Conservation (phyloP, 805 yeast species). For the Candida qinlingensis region DNA sequence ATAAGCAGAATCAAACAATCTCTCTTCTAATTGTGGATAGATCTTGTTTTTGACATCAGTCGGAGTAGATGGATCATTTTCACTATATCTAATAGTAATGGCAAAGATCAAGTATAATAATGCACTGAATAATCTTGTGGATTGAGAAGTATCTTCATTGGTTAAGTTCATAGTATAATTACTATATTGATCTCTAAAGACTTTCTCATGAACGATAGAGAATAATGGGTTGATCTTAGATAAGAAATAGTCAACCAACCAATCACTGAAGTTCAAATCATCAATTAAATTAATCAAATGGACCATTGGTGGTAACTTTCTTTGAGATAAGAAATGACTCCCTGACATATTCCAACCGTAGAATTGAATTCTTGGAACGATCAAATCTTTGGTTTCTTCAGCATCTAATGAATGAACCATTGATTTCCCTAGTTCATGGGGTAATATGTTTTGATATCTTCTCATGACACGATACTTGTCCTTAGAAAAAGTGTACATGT, state of each 20-base stretch:
- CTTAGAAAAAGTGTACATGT: constrained; percentile 27
- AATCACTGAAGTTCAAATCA: constrained; percentile 27
- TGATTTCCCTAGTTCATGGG: constrained; percentile 33
- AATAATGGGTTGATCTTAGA: constrained; percentile 46
- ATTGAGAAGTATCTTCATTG: constrained; percentile 20
- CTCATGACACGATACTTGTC: constrained; percentile 44
- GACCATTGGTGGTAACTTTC: constrained; percentile 25
- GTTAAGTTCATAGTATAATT: constrained; percentile 28
- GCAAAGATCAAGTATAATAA: constrained; percentile 45
- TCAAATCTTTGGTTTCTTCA: constrained; percentile 28
- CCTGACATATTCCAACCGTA: constrained; percentile 70
- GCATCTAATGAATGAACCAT: constrained; percentile 30
- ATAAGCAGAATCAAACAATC: constrained; percentile 36
- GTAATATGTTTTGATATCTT: constrained; percentile 39
- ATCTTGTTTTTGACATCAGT: constrained; percentile 13
- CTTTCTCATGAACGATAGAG: constrained; percentile 47
- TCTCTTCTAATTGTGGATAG: constrained; percentile 33
- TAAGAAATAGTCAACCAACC: constrained; percentile 37
- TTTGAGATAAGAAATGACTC: constrained; percentile 40
- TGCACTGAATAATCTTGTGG: constrained; percentile 46
- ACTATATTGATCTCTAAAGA: constrained; percentile 45
- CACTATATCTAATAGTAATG: constrained; percentile 45
- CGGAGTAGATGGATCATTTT: constrained; percentile 25
- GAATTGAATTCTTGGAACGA: constrained; percentile 51
- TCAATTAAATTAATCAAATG: constrained; percentile 17